Conservation (phyloP, 2,329 filamentous ascomycete species). For the Clarireedia sp. region DNA sequence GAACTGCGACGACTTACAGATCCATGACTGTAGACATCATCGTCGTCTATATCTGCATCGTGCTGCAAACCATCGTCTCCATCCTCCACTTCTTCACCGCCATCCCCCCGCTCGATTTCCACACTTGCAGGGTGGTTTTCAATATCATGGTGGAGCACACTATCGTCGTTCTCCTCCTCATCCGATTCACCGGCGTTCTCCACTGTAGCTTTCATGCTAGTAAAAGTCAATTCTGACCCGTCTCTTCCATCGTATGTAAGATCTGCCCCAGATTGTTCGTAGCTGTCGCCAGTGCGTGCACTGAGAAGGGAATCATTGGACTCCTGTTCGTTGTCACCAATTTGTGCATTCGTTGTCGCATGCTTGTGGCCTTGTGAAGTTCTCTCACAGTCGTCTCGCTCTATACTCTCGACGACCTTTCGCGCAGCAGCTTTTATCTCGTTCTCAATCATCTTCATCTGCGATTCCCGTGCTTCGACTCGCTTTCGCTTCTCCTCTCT, state of each 20-base stretch:
- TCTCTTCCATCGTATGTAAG: slow-evolving; percentile 15
- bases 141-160: slow-evolving; percentile 4
- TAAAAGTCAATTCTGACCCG: slow-evolving; percentile 18
- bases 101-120: not conserved
- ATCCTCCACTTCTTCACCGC: slow-evolving; percentile 8
- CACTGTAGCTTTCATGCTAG: slow-evolving; percentile 12
- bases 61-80: slow-evolving; percentile 28
- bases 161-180: slow-evolving; percentile 1
- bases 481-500: slow-evolving; percentile 14
- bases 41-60: slow-evolving; percentile 29
- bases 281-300: slow-evolving; percentile 25
- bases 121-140: not conserved
- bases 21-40: slow-evolving; percentile 29
- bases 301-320: slow-evolving; percentile 6
- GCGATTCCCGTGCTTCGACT: slow-evolving; percentile 17
- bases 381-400: slow-evolving; percentile 29
- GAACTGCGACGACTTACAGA: slow-evolving; percentile 21
- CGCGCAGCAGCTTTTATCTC: slow-evolving; percentile 46
- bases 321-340: slow-evolving; percentile 24
- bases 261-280: slow-evolving; percentile 19
- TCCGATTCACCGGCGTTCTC: slow-evolving; percentile 18
- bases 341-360: slow-evolving; percentile 29
- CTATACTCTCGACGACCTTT: slow-evolving; percentile 42
- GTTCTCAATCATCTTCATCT: slow-evolving; percentile 37
- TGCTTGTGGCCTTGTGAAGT: slow-evolving; percentile 20